phyloP scores from a whole-genome alignment of 208 protist species.

The Porcisia hertigi region DNA sequence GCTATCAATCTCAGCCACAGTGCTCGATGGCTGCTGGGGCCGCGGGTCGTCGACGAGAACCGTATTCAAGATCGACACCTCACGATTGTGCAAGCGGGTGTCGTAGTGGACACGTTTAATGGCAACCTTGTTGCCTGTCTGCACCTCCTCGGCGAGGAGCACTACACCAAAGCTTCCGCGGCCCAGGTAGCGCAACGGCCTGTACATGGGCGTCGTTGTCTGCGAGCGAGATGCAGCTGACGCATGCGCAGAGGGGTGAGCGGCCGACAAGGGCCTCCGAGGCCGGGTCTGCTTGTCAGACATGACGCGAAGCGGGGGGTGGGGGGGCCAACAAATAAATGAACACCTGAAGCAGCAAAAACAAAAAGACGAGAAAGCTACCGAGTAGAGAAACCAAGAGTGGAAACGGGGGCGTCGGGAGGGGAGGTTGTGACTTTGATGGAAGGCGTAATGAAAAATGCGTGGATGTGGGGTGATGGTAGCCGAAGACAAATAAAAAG shows the following conservation, averaged over 20 bases:
- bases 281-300: neutral
- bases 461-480: neutral
- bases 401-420: neutral
- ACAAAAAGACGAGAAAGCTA: neutral
- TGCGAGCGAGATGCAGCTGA: neutral
- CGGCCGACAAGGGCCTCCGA: neutral
- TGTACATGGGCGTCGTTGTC: slow-evolving; percentile 27
- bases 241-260: neutral
- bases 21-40: neutral
- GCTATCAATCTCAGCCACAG: neutral
- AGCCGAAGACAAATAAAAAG: neutral
- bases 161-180: slow-evolving; percentile 98
- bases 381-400: neutral
- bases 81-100: slow-evolving; percentile 97
- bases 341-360: neutral
- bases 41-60: slow-evolving; percentile 28
- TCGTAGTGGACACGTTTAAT: slow-evolving; percentile 98
- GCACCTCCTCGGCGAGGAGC: slow-evolving; percentile 76
- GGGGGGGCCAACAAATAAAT: neutral
- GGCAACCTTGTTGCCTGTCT: slow-evolving; percentile 92
- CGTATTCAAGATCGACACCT: slow-evolving; percentile 97
- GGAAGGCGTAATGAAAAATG: neutral
- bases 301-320: neutral
- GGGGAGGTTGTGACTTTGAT: neutral
- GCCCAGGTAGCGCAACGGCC: slow-evolving; percentile 71